Evolutionary conservation across 495 filamentous ascomycete species (phyloP).

Genomic region (Penicillium chermesinum): DNA sequence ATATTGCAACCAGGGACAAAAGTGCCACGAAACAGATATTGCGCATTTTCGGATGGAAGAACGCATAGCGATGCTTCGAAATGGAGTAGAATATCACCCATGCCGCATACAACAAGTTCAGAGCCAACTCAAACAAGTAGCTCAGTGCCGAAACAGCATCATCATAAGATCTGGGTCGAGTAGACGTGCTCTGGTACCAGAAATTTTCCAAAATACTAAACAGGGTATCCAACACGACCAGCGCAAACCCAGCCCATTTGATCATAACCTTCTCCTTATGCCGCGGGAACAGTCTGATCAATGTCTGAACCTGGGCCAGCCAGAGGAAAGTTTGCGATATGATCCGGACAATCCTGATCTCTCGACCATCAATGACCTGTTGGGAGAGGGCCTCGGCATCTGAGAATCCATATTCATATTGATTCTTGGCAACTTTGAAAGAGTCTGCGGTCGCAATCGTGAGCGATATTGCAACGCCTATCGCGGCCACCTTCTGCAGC

Average conservation of each 20-base stretch:
- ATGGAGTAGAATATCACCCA: constrained; percentile 95
- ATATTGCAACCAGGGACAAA: constrained; percentile 69
- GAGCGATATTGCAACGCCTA: constrained; percentile 84
- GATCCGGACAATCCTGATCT: constrained; percentile 81
- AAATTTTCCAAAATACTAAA: constrained; percentile 90
- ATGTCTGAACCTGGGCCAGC: constrained; percentile 94
- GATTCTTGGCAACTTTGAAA: constrained; percentile 70
- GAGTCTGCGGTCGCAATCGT: constrained; percentile 91
- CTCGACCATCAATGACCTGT: constrained; percentile 71
- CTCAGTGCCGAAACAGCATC: constrained; percentile 89
- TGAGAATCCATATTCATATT: constrained; percentile 67
- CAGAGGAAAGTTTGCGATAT: constrained; percentile 94
- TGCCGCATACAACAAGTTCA: constrained; percentile 85
- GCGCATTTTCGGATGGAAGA: constrained; percentile 87
- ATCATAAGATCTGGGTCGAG: constrained; percentile 65
- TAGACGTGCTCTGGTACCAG: constrained; percentile 51
- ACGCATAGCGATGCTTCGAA: constrained; percentile 88
- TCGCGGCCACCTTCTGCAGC: constrained; percentile 91
- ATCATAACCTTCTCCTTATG: constrained; percentile 97
- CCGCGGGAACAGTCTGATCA: constrained; percentile 91
- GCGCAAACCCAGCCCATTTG: constrained; percentile 93
- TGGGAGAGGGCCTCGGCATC: constrained; percentile 68
- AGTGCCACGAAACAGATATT: constrained; percentile 84
- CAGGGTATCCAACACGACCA: constrained; percentile 83
- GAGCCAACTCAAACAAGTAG: constrained; percentile 86